phyloP scores from a whole-genome alignment of 1,284 basidiomycete species.

The Ustilago curta region DNA sequence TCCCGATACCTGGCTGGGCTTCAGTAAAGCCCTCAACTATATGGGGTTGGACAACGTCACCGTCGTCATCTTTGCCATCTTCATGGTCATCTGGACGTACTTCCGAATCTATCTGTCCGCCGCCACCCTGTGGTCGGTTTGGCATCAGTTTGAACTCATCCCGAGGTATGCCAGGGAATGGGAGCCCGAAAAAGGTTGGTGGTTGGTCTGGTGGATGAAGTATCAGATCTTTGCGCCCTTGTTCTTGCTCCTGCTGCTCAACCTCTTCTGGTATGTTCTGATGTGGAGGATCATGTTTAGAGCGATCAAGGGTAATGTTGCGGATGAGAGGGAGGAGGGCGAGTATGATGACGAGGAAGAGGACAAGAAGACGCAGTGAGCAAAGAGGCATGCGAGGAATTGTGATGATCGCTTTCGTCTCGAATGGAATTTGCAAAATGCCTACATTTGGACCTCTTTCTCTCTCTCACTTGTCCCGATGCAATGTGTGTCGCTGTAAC shows the following conservation, averaged over 20 bases:
- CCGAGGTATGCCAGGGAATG: conserved; percentile 71
- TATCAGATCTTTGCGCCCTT: conserved; percentile 67
- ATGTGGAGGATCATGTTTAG: conserved; percentile 66
- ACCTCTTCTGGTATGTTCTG: conserved; percentile 66
- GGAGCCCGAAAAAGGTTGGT: conserved; percentile 63
- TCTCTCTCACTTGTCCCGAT: background rate
- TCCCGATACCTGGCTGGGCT: conserved; percentile 82
- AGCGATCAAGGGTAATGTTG: conserved; percentile 52
- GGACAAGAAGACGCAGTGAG: conserved; percentile 43
- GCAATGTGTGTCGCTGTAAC: background rate
- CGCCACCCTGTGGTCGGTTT: conserved; percentile 87
- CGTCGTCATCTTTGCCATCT: conserved; percentile 54
- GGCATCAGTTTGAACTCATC: conserved; percentile 81
- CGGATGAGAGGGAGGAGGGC: conserved; percentile 63
- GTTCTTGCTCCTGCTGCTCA: conserved; percentile 64
- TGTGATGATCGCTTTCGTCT: background rate
- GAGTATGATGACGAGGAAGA: conserved; percentile 63
- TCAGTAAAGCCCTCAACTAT: conserved; percentile 70
- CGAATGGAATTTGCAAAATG: background rate
- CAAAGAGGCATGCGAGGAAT: no score
- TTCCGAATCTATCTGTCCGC: conserved; percentile 95
- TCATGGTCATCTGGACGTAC: conserved; percentile 73
- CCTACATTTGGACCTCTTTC: conserved; percentile 1
- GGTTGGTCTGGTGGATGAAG: conserved; percentile 67
- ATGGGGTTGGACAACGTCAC: conserved; percentile 59